A percentile compares a stretch with the other conserved stretches of the same genome.
These are phyloP conservation scores for Hemileia vastatrix DNA, from an alignment of 1,284 basidiomycete species.

Conservation along the genomic window DNA sequence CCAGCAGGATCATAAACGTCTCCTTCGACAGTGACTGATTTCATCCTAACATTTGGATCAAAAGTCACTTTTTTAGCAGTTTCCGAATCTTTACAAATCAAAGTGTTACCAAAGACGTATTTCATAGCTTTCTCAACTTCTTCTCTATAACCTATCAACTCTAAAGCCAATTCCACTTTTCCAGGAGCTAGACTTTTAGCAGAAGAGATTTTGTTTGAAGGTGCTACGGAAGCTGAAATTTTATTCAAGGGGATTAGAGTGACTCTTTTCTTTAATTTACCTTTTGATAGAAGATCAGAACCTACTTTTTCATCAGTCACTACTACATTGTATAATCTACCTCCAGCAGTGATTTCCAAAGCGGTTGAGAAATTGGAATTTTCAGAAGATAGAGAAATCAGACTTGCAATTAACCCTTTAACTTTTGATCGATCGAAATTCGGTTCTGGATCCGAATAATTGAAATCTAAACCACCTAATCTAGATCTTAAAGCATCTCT, in stretches of 20 bases:
- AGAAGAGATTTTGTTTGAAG: constrained; percentile 34
- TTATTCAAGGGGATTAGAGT: constrained; percentile 43
- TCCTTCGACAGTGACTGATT: constrained; percentile 42
- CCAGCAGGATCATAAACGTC: constrained; percentile 43
- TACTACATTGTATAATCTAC: constrained; percentile 42
- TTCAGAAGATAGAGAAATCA: constrained; percentile 34
- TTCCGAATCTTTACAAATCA: constrained; percentile 40
- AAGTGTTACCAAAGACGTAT: constrained; percentile 43
- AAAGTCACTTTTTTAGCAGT: constrained; percentile 43
- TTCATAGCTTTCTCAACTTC: constrained; percentile 41
- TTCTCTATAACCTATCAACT: constrained; percentile 38
- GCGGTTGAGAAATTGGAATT: constrained; percentile 36
- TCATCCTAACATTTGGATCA: constrained; percentile 39
- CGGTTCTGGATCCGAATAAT: constrained; percentile 36
- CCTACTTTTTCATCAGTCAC: constrained; percentile 41
- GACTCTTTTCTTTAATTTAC: constrained; percentile 41
- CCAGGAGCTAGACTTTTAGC: constrained; percentile 37
- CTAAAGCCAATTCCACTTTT: constrained; percentile 38
- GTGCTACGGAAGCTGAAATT: constrained; percentile 40
- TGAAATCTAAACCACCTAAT: constrained; percentile 38
- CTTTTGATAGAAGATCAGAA: constrained; percentile 35
- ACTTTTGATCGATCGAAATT: constrained; percentile 39
- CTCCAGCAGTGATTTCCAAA: constrained; percentile 41
- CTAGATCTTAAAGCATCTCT: constrained; percentile 36
- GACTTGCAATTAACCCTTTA: constrained; percentile 39